Evolutionary conservation across 768 basidiomycete species (phyloP), one percentile per base, ranked within the genome.

Genomic region (Podaxis carcinomalis): DNA sequence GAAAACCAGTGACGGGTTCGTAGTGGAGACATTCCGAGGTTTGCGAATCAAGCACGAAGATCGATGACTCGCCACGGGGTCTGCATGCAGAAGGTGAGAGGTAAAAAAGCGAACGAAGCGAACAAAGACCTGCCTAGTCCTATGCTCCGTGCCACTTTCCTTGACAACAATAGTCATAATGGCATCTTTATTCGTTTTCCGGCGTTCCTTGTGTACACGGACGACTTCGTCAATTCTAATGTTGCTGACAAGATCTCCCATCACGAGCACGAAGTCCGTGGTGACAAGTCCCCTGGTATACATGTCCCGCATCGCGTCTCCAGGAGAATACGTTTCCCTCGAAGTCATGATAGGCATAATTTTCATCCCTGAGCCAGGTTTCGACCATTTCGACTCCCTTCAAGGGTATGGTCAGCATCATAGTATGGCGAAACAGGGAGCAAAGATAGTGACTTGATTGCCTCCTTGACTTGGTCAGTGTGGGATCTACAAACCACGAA

Each of bases 151-250:
- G 13, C 89, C 89, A 66, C 85, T 85, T 74, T 90, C 87, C 73
- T 92, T 92, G 61, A 92, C 90, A 13, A 93, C 93, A 80, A 98
- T 93, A 27, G 94, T 95, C 93, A 99, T 95, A 68, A 95, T 93
- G 40, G 90, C 92, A 70, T 98, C 92, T 77, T 93, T 92, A 73
- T 95, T 93, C 62, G 79, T 83, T 73, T 88, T 89, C 63, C 93
- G 80, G 54, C 94, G 78, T 72, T 91, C 90, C 79, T 90, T 94
- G 78, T 98, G 96, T 64, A 84, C 85, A 50, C 88, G 83, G 51
- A 97, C 90, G 56, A 95, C 91, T 66, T 93, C 90, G 67, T 93
- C 90, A 65, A 99, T 89, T 62, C 86, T 85, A 65, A 98, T 83
- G 71, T 93, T 98, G 76, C 94, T 95, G 65, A 99, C 90, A 56